Evolutionary conservation across 805 yeast genomes (phyloP).

Genomic region (Cyberlindnera euphorbiiphila): DNA sequence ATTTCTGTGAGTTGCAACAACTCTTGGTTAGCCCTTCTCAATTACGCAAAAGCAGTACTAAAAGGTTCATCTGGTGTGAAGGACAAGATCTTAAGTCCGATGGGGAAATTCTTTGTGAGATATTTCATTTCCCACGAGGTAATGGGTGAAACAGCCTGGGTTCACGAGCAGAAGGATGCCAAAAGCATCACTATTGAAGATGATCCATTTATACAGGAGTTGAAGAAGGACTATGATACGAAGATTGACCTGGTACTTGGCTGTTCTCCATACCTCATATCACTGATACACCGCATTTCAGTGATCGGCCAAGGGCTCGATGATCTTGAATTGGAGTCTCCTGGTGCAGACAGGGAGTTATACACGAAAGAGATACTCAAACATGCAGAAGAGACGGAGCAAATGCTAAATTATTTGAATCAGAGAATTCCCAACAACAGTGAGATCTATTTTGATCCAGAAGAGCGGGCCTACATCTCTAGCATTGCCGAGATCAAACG

Average conservation of each 20-base stretch:
- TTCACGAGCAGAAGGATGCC: slow-evolving; percentile 12
- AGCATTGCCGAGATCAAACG: slow-evolving; percentile 38
- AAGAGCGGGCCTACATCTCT: slow-evolving; percentile 22
- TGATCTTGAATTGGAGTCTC: slow-evolving; percentile 29
- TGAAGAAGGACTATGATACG: slow-evolving; percentile 33
- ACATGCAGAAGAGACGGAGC: slow-evolving; percentile 29
- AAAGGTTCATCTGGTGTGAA: slow-evolving; percentile 26
- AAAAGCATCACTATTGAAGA: slow-evolving; percentile 25
- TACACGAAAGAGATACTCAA: slow-evolving; percentile 22
- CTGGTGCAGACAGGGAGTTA: slow-evolving; percentile 7
- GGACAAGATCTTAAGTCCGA: slow-evolving; percentile 28
- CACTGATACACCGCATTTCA: slow-evolving; percentile 35
- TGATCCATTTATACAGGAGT: slow-evolving; percentile 29
- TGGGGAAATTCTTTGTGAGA: slow-evolving; percentile 34
- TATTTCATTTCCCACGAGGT: slow-evolving; percentile 41
- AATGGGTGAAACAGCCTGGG: slow-evolving; percentile 42
- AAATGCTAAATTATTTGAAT: slow-evolving; percentile 24
- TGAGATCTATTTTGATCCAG: slow-evolving; percentile 18
- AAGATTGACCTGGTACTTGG: slow-evolving; percentile 38
- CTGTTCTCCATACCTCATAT: slow-evolving; percentile 36
- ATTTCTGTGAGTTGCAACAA: slow-evolving; percentile 38
- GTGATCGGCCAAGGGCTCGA: slow-evolving; percentile 36
- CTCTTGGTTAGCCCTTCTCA: slow-evolving; percentile 36
- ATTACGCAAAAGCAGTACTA: slow-evolving; percentile 36
- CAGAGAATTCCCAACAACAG: slow-evolving; percentile 26